A percentile compares a stretch with the other conserved stretches of the same genome.
phyloP scores from a whole-genome alignment of 768 basidiomycete genomes.

The Leccinum disarticulatum region DNA sequence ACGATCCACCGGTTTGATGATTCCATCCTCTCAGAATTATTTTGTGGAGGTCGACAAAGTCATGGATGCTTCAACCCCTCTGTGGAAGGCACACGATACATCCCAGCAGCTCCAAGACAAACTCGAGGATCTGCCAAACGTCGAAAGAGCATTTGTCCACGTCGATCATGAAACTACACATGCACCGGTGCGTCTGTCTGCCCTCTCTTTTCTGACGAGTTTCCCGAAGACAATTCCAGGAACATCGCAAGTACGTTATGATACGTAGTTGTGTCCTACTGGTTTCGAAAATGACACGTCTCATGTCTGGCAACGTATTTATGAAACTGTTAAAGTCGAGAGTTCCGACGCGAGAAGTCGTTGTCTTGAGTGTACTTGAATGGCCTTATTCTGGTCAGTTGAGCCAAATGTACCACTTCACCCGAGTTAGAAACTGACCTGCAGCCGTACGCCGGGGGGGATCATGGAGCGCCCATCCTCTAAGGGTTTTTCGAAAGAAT shows the following conservation, averaged over 20 bases:
- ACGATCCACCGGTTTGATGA: not conserved
- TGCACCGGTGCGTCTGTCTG: constrained; percentile 44
- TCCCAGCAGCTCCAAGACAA: constrained; percentile 85
- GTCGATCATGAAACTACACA: constrained; percentile 95
- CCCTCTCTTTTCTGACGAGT: not conserved
- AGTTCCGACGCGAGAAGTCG: too few species aligned
- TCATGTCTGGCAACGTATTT: not conserved
- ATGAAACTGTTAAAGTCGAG: too few species aligned
- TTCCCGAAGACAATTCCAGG: constrained; percentile 29
- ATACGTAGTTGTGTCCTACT: not conserved
- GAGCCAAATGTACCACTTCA: constrained; percentile 33
- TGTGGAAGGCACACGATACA: constrained; percentile 87
- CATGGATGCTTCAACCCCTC: constrained; percentile 82
- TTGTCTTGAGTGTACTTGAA: too few species aligned
- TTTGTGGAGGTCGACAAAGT: constrained; percentile 97
- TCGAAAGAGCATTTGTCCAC: constrained; percentile 92
- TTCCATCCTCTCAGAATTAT: constrained; percentile 55
- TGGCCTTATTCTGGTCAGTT: too few species aligned
- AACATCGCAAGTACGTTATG: constrained; percentile 42
- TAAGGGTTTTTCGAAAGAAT: constrained; percentile 68
- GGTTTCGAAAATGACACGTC: not conserved
- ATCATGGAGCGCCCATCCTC: too few species aligned
- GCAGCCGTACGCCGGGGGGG: constrained; percentile 55
- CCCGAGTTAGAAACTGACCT: constrained; percentile 45
- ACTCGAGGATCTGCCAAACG: constrained; percentile 85